phyloP scores from a whole-genome alignment of 192 early-diverging fungal genomes.

The Lunasporangiospora selenospora region DNA sequence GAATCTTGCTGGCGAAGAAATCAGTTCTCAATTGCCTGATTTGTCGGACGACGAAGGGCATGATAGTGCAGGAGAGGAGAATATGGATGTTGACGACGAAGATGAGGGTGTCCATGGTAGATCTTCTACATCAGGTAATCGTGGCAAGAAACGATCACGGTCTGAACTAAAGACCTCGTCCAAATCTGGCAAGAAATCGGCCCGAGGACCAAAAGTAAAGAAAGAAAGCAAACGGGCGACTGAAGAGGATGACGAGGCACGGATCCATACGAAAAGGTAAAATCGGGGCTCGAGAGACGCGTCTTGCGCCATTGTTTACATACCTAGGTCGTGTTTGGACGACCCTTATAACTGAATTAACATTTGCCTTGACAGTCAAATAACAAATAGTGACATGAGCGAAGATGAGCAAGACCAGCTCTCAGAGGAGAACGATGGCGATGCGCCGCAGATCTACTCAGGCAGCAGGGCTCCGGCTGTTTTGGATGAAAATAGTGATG shows the following conservation, averaged over 20 bases:
- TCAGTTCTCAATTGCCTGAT: constrained; percentile 59
- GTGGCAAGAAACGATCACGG: too few species aligned
- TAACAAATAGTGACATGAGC: constrained; percentile 44
- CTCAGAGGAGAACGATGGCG: too few species aligned
- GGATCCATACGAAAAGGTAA: constrained; percentile 37
- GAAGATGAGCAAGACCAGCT: not conserved
- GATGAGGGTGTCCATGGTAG: too few species aligned
- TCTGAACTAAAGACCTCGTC: too few species aligned
- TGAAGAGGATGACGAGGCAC: constrained; percentile 10
- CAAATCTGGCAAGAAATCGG: not conserved
- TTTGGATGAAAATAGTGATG: too few species aligned
- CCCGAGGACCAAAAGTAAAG: not conserved
- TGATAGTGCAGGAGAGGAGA: constrained; percentile 4
- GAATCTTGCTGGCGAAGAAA: constrained; percentile 68
- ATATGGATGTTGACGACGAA: not conserved
- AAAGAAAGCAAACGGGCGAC: not conserved
- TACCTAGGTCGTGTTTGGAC: not conserved
- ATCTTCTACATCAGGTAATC: too few species aligned
- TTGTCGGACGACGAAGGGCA: constrained; percentile 25
- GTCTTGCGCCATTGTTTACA: not conserved
- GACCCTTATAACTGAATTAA: not conserved
- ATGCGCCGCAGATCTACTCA: too few species aligned
- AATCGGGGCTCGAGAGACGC: not conserved
- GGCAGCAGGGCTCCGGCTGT: too few species aligned
- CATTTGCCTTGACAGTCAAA: too few species aligned